A percentile compares a stretch with the other conserved stretches of the same genome.
Conservation (phyloP, 768 basidiomycete genomes). For the Leucocoprinus leucothites region DNA sequence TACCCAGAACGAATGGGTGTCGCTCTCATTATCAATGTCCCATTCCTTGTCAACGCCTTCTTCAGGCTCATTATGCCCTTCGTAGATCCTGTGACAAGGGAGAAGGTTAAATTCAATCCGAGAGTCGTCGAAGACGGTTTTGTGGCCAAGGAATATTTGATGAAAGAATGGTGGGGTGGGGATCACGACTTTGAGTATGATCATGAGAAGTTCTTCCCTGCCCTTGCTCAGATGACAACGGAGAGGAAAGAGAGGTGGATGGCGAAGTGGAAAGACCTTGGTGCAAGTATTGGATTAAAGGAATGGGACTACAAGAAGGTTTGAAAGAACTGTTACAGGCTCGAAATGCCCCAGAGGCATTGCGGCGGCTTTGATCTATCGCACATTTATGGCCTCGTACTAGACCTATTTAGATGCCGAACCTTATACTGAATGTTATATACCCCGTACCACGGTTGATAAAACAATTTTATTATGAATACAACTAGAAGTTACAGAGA, state of each 20-base stretch:
- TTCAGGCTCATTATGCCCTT: conserved; percentile 78
- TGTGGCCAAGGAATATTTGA: conserved; percentile 68
- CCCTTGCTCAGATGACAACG: conserved; percentile 52
- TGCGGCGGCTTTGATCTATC: too few relatives aligned
- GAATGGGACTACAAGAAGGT: conserved; percentile 74
- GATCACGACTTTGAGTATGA: conserved; percentile 63
- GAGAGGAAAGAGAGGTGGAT: conserved; percentile 47
- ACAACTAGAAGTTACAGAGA: too few relatives aligned
- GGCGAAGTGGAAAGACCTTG: conserved; percentile 64
- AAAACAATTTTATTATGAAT: too few relatives aligned
- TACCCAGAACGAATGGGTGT: conserved; percentile 84
- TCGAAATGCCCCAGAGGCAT: too few relatives aligned
- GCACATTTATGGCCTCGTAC: too few relatives aligned
- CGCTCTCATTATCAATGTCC: conserved; percentile 76
- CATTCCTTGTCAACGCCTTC: conserved; percentile 71
- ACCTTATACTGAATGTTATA: too few relatives aligned
- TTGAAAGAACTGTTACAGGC: not conserved
- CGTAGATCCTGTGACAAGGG: conserved; percentile 77
- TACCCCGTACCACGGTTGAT: too few relatives aligned
- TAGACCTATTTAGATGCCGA: too few relatives aligned
- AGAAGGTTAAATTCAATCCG: conserved; percentile 77
- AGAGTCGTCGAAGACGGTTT: conserved; percentile 60
- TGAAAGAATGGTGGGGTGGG: conserved; percentile 71
- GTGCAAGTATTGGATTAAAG: conserved; percentile 65
- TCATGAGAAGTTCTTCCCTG: conserved; percentile 75